These are phyloP conservation scores for Amanita polypyramis DNA, from an alignment of 768 basidiomycete genomes.

Conservation along the genomic window DNA sequence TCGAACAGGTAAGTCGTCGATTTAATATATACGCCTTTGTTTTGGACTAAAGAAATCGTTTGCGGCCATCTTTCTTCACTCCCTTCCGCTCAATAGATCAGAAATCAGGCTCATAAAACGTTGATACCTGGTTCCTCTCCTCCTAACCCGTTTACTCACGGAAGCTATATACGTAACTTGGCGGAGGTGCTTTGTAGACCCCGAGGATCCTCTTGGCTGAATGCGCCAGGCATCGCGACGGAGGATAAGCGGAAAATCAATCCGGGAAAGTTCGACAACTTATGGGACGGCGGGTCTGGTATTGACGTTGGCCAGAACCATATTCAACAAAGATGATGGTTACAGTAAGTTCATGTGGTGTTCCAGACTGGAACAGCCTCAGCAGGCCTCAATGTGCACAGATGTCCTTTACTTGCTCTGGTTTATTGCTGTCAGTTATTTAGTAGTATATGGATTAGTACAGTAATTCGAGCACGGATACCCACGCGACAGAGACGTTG, in stretches of 20 bases:
- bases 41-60: neutral
- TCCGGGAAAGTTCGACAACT: conserved; percentile 36
- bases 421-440: conserved; percentile 1
- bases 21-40: conserved; percentile 7
- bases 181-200: conserved; percentile 74
- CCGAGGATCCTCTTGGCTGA: conserved; percentile 70
- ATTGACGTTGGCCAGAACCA: conserved; percentile 1
- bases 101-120: conserved; percentile 72
- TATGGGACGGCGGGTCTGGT: conserved; percentile 10
- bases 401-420: conserved; percentile 1
- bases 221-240: conserved; percentile 46
- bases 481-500: neutral
- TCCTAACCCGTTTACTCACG: conserved; percentile 82
- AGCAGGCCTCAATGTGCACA: too few species aligned
- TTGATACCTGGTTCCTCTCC: conserved; percentile 55
- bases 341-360: neutral
- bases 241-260: conserved; percentile 70
- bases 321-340: neutral
- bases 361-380: too few species aligned
- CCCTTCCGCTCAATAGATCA: conserved; percentile 41
- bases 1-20: conserved; percentile 65
- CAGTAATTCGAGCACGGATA: neutral
- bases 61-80: neutral
- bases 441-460: neutral
- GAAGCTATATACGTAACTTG: conserved; percentile 65